Evolutionary conservation across 257 asterid species (phyloP), one percentile per base, ranked within the genome.

Genomic region (Rhazya stricta): DNA sequence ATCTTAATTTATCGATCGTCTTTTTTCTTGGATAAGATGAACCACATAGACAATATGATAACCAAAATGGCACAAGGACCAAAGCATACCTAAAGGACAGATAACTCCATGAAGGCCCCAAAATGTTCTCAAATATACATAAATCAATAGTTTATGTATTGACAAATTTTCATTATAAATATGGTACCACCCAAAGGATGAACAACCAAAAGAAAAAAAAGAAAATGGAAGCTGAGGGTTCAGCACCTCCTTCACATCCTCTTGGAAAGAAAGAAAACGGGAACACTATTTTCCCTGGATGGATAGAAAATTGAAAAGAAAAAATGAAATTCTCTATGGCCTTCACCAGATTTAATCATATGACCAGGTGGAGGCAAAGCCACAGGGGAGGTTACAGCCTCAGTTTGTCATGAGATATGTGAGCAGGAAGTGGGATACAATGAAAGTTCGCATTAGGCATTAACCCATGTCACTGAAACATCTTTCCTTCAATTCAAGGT

Each of bases 21-120:
- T 7, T 34, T 27, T 37, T 36, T 72, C 27, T 54, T 29, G 43
- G 41, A 34, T 36, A 72, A 39, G 73, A 36, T 5, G 30, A 37
- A 39, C 42, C 54, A 54, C 1, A 9, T 18, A 9, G 39, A 36
- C 37, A 39, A 41, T 15, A 56, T 25, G 19, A 56, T 36, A 45
- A 58, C 66, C 54, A 37, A 39, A 65, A 41, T 48, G 37, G 66
- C 78, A 62, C 45, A 32, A 62, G 27, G 43, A 27, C 43, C 43
- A 62, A 32, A 62, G 42, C 68, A 61, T 61, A 42, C 10, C 42
- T 60, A 60, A 32, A 61, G 23, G 42, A 61, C 8, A 30, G 37
- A 12, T 61, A 30, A 16, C 37, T 30, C 68, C 68, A 30, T 4
- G 7, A 34, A 51, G 67, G 51, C 21, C 67, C 21, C 10, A 6